A percentile compares a stretch with the other conserved stretches of the same genome.
Evolutionary conservation across 2,329 filamentous ascomycete species (phyloP).

Genomic region (Botrytis galanthina): DNA sequence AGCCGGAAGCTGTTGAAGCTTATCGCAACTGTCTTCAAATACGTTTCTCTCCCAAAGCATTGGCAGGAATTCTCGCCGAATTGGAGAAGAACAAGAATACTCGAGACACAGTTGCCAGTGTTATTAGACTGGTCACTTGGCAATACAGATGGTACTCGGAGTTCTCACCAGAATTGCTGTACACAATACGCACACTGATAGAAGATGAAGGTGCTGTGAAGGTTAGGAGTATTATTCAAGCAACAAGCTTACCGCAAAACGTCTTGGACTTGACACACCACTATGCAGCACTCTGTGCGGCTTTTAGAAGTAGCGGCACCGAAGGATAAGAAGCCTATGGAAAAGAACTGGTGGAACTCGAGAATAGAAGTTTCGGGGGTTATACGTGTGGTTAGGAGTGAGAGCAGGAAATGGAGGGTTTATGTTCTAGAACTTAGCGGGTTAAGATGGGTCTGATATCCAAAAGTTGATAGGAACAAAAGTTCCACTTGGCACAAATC

Average conservation of each 20-base stretch:
- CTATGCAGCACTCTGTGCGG: constrained; percentile 90
- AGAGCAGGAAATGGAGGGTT: constrained; percentile 13
- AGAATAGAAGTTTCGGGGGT: not conserved
- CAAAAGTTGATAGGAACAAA: constrained; percentile 15
- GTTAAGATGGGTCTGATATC: constrained; percentile 18
- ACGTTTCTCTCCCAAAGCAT: constrained; percentile 89
- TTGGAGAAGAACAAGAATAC: constrained; percentile 78
- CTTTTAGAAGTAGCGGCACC: constrained; percentile 83
- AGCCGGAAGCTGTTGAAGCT: constrained; percentile 87
- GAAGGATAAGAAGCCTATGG: constrained; percentile 31
- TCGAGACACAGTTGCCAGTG: constrained; percentile 74
- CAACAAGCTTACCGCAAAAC: constrained; percentile 87
- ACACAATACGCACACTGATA: constrained; percentile 85
- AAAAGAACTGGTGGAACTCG: not conserved
- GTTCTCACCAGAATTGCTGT: constrained; percentile 90
- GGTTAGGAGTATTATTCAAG: constrained; percentile 94
- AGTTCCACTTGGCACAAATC: constrained; percentile 10
- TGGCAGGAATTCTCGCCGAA: constrained; percentile 77
- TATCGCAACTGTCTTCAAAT: constrained; percentile 84
- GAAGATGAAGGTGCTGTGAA: constrained; percentile 98
- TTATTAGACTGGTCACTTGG: constrained; percentile 93
- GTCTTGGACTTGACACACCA: constrained; percentile 94
- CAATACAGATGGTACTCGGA: constrained; percentile 99
- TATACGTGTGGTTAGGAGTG: not conserved
- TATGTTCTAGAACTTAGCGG: constrained; percentile 17